These are phyloP conservation scores for Cyclotella choctawhatcheeana DNA, from an alignment of 108 stramenopile species.

Conservation along the genomic window DNA sequence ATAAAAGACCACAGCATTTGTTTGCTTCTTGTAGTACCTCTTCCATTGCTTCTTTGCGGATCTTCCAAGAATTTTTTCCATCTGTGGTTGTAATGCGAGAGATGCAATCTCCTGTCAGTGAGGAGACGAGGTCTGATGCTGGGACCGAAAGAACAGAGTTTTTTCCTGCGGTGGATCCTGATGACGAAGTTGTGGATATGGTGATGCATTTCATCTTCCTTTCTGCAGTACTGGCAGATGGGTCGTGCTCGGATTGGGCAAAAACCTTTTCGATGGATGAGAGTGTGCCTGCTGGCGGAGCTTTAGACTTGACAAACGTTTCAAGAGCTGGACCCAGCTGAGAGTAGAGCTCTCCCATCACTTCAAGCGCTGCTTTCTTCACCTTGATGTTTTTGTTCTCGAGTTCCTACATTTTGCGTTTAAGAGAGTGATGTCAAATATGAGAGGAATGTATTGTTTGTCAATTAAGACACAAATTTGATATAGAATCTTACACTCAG, in stretches of 20 bases:
- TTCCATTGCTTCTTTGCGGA: slow-evolving; percentile 83
- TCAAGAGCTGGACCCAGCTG: slow-evolving; percentile 80
- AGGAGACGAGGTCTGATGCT: slow-evolving; percentile 56
- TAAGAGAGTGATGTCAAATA: background rate
- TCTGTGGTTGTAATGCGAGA: slow-evolving; percentile 65
- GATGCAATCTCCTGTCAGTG: slow-evolving; percentile 59
- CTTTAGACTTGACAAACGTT: slow-evolving; percentile 56
- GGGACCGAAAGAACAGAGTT: slow-evolving; percentile 46
- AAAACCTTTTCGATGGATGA: slow-evolving; percentile 60
- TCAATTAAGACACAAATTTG: no score
- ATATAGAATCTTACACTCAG: slow-evolving; percentile 43
- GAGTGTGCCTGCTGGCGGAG: slow-evolving; percentile 35
- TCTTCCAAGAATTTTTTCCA: slow-evolving; percentile 87
- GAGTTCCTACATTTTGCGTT: slow-evolving; percentile 54
- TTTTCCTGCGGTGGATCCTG: background rate
- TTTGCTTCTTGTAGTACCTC: slow-evolving; percentile 63
- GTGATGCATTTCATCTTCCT: slow-evolving; percentile 54
- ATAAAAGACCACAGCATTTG: slow-evolving; percentile 60
- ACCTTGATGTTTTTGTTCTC: slow-evolving; percentile 76
- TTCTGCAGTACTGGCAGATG: slow-evolving; percentile 22
- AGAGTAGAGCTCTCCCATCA: slow-evolving; percentile 64
- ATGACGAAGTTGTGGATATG: slow-evolving; percentile 5
- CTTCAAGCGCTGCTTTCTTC: slow-evolving; percentile 61
- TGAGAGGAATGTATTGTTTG: no score
- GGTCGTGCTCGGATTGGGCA: slow-evolving; percentile 53